These are phyloP conservation scores for Forsythia suspensa DNA, from an alignment of 257 asterid genomes.

Conservation along the genomic window DNA sequence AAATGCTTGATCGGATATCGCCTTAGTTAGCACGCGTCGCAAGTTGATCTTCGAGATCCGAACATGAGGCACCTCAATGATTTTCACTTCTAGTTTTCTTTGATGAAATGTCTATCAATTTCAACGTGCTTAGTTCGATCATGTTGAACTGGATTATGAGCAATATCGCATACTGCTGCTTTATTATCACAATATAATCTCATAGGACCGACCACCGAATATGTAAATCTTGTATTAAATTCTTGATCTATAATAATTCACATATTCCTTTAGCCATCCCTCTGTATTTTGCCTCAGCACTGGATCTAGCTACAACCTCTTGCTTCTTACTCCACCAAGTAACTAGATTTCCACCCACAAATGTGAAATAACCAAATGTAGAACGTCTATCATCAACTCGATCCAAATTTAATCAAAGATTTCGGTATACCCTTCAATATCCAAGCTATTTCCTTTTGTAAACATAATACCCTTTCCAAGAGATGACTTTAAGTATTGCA, in stretches of 20 bases:
- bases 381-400: background rate
- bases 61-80: background rate
- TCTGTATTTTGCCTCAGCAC: background rate
- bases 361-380: background rate
- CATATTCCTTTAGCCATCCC: background rate
- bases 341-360: background rate
- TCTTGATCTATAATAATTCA: background rate
- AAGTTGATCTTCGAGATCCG: background rate
- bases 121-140: too few relatives aligned
- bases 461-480: background rate
- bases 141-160: constrained; percentile 1
- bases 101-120: constrained; percentile 1
- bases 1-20: background rate
- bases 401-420: too few relatives aligned
- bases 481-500: background rate
- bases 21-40: background rate
- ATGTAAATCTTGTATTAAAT: background rate
- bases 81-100: background rate
- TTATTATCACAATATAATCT: background rate
- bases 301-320: background rate
- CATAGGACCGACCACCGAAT: background rate
- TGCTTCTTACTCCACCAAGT: background rate
- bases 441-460: background rate
- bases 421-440: background rate
- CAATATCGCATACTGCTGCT: background rate